Base-by-base conservation (phyloP, 176 grass and related monocot genomes). In the Lolium rigidum region DNA sequence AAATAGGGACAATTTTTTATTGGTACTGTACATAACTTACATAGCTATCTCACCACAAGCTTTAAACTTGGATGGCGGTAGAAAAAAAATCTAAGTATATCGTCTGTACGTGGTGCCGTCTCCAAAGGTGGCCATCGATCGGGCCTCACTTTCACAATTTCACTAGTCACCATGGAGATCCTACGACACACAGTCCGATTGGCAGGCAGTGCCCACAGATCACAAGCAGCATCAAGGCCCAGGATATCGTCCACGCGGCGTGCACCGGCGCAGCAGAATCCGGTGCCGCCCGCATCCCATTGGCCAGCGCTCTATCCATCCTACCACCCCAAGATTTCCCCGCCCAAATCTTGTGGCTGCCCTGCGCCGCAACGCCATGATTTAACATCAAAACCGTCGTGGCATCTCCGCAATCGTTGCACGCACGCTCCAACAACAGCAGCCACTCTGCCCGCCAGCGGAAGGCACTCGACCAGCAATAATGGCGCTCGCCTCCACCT, bases 291-390 rank as follows among this genome's bases (percentile, higher is more conserved):
- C 64, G 64, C 49, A 57, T 82, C 55, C 83, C 90, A 98, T 98
- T 95, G 96, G 96, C 76, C 93, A 80, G 91, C 69, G 94, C 91
- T 63, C 92, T 95, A 98, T 95, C 95, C 86, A 73, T 55, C 91
- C 80, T 78, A 89, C 71, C 26, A n/a, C 13, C 47, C 87, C 10
- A 39, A 78, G 93, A 91, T 95, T 94, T 89, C 80, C 86, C 72
- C 10, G 82, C 71, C 68, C 7, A 20, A 1, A 90, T 95, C 89
- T 83, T 72, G 88, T 89, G 95, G 88, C 85, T 81, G 83, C 82
- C 71, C 15, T 56, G 37, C 86, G 54, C 80, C 86, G 52, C 13
- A n/a, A 43, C 86, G 84, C 80, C 91, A 31, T 77, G 37, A 79
- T 85, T 85, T 69, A 77, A 82, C 85, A 88, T 71, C 86, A 81